Percentiles rank a stretch among this genome's conserved stretches.
These are phyloP conservation scores for Fusarium stilboides DNA, from an alignment of 2,329 filamentous ascomycete genomes.

Conservation along the genomic window DNA sequence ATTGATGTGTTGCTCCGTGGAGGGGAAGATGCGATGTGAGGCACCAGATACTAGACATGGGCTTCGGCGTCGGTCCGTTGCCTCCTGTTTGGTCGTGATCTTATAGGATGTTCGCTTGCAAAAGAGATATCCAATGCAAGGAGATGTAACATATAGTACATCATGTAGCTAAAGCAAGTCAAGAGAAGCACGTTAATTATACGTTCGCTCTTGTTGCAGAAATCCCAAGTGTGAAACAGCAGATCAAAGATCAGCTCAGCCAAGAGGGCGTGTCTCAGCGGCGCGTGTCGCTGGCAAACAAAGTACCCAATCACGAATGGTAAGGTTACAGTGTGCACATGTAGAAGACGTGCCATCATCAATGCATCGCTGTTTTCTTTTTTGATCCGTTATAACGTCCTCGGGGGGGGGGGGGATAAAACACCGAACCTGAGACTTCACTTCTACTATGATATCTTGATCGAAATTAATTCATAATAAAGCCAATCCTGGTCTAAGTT, in stretches of 20 bases:
- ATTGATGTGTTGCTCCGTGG: slow-evolving; percentile 7
- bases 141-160: not conserved
- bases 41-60: not conserved
- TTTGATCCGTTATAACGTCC: not conserved
- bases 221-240: not conserved
- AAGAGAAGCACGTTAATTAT: not conserved
- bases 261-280: slow-evolving; percentile 8
- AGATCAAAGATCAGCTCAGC: not conserved
- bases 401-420: too few relatives aligned
- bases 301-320: not conserved
- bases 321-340: slow-evolving; percentile 3
- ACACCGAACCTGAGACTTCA: too few relatives aligned
- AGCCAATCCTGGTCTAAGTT: too few relatives aligned
- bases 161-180: not conserved
- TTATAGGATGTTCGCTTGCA: not conserved
- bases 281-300: slow-evolving; percentile 6
- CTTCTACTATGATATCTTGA: too few relatives aligned
- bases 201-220: not conserved
- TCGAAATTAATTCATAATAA: too few relatives aligned
- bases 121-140: not conserved
- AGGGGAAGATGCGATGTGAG: not conserved
- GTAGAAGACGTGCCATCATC: slow-evolving; percentile 5
- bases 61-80: not conserved
- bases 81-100: not conserved
- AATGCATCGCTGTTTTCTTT: slow-evolving; percentile 3